phyloP scores from a whole-genome alignment of 345 rosid genomes.

The Kernera saxatilis region DNA sequence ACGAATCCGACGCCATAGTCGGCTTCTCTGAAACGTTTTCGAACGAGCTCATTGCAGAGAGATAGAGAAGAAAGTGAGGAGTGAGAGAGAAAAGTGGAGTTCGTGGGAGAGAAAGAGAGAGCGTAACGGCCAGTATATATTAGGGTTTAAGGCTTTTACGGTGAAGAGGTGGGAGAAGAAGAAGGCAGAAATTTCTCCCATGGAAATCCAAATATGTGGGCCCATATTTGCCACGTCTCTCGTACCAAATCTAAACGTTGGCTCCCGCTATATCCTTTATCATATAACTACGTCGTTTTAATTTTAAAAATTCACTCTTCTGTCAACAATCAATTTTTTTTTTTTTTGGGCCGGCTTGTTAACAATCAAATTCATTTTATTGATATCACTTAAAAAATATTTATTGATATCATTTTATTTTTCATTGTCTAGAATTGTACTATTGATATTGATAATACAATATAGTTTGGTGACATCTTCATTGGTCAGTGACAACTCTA shows the following conservation, averaged over 20 bases:
- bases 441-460: too few species aligned
- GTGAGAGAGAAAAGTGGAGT: neutral
- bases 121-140: constrained; percentile 9
- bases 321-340: too few species aligned
- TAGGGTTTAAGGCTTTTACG: constrained; percentile 15
- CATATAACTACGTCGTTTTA: neutral
- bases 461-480: too few species aligned
- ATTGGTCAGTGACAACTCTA: too few species aligned
- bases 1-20: neutral
- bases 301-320: too few species aligned
- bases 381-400: too few species aligned
- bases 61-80: neutral
- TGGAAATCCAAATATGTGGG: neutral
- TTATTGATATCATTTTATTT: too few species aligned
- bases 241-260: constrained; percentile 46
- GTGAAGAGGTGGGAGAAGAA: neutral
- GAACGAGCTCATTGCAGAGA: constrained; percentile 37
- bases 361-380: neutral
- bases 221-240: constrained; percentile 35
- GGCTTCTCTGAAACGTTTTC: constrained; percentile 33
- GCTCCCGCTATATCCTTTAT: constrained; percentile 40
- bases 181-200: neutral
- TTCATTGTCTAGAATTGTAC: too few species aligned
- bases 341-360: too few species aligned
- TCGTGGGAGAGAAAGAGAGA: neutral